Evolutionary conservation across 768 basidiomycete genomes (phyloP), one percentile per base, ranked within the genome.

Genomic region (Hericium erinaceus): DNA sequence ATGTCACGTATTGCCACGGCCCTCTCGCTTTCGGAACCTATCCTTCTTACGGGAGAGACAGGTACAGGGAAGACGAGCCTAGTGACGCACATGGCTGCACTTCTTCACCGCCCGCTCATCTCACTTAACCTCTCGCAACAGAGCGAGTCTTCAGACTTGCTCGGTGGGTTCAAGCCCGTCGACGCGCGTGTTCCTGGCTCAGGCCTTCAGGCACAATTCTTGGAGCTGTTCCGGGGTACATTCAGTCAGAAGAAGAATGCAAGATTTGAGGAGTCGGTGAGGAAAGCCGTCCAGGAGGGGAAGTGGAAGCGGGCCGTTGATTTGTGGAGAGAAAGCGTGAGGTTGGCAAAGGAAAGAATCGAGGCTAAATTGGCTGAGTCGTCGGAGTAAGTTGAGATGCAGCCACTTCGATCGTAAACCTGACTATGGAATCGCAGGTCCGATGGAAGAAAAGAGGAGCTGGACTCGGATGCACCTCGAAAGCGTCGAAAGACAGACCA

Each of bases 31-130:
- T 72, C 72, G 13, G 97, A 99, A 66, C 93, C 97, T 4, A 76
- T 95, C 4, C 79, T 99, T 8, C 79, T 99, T 24, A 93, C 94
- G 0, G 97, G 97, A 49, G 97, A 99, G 74, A 99, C 97, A 2
- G 97, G 97, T n/a, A 99, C 97, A 1, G 97, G 97, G 13, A 99
- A 99, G 72, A 99, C 97, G 0, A 95, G 94, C 54, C 80, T 84
- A 18, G 82, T 99, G 15, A 89, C 93, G 2, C 84, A 97, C 65
- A 77, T 98, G 33, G 87, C 97, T 11, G 78, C 84, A 2, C 70
- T 89, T n/a, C 78, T 97, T 28, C 79, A 78, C 7, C 80, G 82
- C 11, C 83, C 85, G 0, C 79, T 99, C 38, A 80, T 92, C 56
- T 92, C 94, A 0, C 79, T 99, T 57, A 99, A 99, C 68, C 70